Evolutionary conservation across 192 early-diverging fungal genomes (phyloP), one percentile per base, ranked within the genome.

Genomic region (Backusella tuberculispora): DNA sequence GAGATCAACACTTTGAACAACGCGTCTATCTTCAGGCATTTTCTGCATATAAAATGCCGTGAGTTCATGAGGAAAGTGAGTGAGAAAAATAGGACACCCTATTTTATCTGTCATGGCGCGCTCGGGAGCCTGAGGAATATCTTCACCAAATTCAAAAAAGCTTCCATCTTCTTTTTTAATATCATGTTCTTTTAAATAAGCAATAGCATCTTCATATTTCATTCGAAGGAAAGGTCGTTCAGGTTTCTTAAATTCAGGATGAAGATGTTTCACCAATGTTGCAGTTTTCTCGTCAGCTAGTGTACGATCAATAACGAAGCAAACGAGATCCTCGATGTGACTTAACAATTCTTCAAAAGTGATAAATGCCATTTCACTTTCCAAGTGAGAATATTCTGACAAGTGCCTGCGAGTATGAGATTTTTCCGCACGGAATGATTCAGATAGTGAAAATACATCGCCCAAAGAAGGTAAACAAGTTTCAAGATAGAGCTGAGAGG

Each of bases 41-140:
- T 91, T 84, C 83, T 98, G 97, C 98, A 99, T 99, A 86, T 99
- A 99, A 89, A 99, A 99, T 6, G 91, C 87, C 90, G 99, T 99
- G 85, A 99, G 96, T 63, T 96, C 93, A 37, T 88, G 91, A 21
- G 98, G 98, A 90, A 99, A 99, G 53, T 92, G 90, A 83, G 92
- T 94, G 43, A 99, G 85, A 73, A 99, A 87, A 73, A 99, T 98
- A 34, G 98, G 98, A 75, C 92, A 89, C 78, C 87, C 87, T 76
- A 99, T 98, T 50, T 95, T 88, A 84, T 99, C 97, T 21, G 97
- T 99, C 98, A 99, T 99, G 74, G 85, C 81, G 74, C 98, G 94
- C 84, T 99, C 98, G 29, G 98, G 97, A 38, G 92, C 88, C 83
- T 99, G 97, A 47, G 97, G 97, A 74, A 99, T 99, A 82, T 99